Conservation (phyloP, 495 filamentous ascomycete genomes). For the Peziza echinospora region DNA sequence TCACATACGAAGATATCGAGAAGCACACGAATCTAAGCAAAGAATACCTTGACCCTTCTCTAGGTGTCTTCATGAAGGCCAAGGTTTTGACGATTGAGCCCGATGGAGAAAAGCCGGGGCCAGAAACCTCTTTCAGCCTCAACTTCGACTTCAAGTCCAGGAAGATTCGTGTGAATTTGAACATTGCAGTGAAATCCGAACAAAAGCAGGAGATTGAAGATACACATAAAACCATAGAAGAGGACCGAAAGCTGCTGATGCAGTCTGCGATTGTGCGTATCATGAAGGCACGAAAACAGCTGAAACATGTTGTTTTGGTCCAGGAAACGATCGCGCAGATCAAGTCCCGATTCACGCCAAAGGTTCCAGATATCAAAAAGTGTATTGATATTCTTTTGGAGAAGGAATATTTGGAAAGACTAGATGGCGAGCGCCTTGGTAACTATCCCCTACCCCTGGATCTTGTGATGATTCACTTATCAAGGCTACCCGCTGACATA, state of each 20-base stretch:
- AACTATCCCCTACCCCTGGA: slow-evolving; percentile 52
- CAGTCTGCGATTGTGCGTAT: slow-evolving; percentile 98
- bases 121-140: slow-evolving; percentile 51
- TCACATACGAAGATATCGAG: slow-evolving; percentile 70
- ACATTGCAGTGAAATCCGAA: slow-evolving; percentile 83
- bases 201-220: slow-evolving; percentile 87
- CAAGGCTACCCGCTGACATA: too few species aligned
- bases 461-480: too few species aligned
- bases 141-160: slow-evolving; percentile 95
- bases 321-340: slow-evolving; percentile 90
- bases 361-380: slow-evolving; percentile 92
- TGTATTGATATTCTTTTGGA: slow-evolving; percentile 97
- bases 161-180: slow-evolving; percentile 91
- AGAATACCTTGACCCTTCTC: slow-evolving; percentile 65
- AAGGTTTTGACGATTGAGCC: slow-evolving; percentile 52
- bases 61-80: slow-evolving; percentile 71
- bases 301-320: slow-evolving; percentile 88
- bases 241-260: slow-evolving; percentile 85
- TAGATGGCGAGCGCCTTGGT: slow-evolving; percentile 83
- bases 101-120: slow-evolving; percentile 50
- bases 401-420: slow-evolving; percentile 93
- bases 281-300: slow-evolving; percentile 97
- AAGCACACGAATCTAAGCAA: slow-evolving; percentile 52
- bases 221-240: slow-evolving; percentile 98
- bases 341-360: slow-evolving; percentile 77